Evolutionary conservation across 1,139 yeast genomes (phyloP).

Genomic region (Scheffersomyces stambukii): DNA sequence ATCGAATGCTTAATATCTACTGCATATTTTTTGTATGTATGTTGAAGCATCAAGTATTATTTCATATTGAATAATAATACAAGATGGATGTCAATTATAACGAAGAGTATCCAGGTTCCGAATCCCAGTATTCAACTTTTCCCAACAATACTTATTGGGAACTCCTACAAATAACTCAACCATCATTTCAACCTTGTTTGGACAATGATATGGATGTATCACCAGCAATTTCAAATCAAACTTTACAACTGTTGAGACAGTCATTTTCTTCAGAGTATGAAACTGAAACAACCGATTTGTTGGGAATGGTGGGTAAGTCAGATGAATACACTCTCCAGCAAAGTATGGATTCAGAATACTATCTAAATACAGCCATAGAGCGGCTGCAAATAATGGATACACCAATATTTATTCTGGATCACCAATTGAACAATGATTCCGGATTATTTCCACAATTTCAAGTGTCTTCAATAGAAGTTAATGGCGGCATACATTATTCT

Average conservation of each 20-base stretch:
- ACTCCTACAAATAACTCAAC: too few relatives aligned
- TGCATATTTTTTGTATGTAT: too few relatives aligned
- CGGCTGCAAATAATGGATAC: slow-evolving; percentile 1
- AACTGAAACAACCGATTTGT: slow-evolving; percentile 11
- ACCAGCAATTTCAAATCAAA: slow-evolving; percentile 11
- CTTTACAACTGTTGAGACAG: slow-evolving; percentile 10
- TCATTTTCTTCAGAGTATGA: slow-evolving; percentile 12
- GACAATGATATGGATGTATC: slow-evolving; percentile 8
- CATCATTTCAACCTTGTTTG: slow-evolving; percentile 1
- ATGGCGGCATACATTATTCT: background rate
- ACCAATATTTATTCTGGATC: slow-evolving; percentile 2
- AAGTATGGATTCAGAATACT: slow-evolving; percentile 3
- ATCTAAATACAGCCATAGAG: slow-evolving; percentile 1
- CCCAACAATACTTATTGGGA: slow-evolving; percentile 6
- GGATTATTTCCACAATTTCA: slow-evolving; percentile 2
- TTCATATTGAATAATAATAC: too few relatives aligned
- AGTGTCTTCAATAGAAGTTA: too few relatives aligned
- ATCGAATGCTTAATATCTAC: too few relatives aligned
- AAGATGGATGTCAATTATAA: background rate
- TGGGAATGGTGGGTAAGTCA: slow-evolving; percentile 9
- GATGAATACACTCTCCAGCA: slow-evolving; percentile 3
- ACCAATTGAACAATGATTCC: slow-evolving; percentile 1
- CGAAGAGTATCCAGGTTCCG: slow-evolving; percentile 4
- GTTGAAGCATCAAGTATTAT: too few relatives aligned
- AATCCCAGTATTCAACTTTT: slow-evolving; percentile 7